A percentile compares a stretch with the other conserved stretches of the same genome.
phyloP scores from a whole-genome alignment of 495 filamentous ascomycete species.

The Lepraria neglecta region DNA sequence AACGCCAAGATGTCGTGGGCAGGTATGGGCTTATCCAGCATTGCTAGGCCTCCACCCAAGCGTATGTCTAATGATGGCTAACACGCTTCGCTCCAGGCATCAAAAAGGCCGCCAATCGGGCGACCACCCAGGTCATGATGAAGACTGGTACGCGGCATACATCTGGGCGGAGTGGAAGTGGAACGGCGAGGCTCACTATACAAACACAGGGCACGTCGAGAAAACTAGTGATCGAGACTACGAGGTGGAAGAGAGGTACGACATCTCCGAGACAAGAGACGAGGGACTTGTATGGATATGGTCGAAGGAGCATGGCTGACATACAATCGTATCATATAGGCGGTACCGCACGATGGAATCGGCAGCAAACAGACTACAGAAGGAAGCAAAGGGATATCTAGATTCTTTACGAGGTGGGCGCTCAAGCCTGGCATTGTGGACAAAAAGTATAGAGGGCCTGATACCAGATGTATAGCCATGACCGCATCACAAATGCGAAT shows the following conservation, averaged over 20 bases:
- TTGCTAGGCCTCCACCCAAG: neutral
- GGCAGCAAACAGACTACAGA: constrained; percentile 83
- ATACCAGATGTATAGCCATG: constrained; percentile 60
- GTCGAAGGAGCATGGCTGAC: constrained; percentile 21
- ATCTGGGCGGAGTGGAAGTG: neutral
- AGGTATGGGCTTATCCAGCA: constrained; percentile 37
- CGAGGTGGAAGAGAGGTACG: constrained; percentile 89
- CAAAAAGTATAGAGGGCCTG: constrained; percentile 1
- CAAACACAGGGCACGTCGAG: constrained; percentile 77
- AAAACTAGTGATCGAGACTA: constrained; percentile 97
- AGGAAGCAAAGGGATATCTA: constrained; percentile 95
- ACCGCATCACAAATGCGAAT: constrained; percentile 99
- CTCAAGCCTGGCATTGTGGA: neutral
- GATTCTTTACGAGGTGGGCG: constrained; percentile 81
- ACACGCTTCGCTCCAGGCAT: constrained; percentile 55
- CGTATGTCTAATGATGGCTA: constrained; percentile 7
- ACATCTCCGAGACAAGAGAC: neutral
- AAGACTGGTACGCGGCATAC: constrained; percentile 65
- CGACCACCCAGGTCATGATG: constrained; percentile 99
- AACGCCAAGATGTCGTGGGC: constrained; percentile 57
- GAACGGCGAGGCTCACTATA: constrained; percentile 21
- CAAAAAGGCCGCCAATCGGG: constrained; percentile 98
- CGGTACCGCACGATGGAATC: constrained; percentile 96
- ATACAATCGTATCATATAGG: constrained; percentile 36
- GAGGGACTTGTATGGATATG: neutral